These are phyloP conservation scores for Cercis canadensis DNA, from an alignment of 306 rosid genomes.

Conservation along the genomic window DNA sequence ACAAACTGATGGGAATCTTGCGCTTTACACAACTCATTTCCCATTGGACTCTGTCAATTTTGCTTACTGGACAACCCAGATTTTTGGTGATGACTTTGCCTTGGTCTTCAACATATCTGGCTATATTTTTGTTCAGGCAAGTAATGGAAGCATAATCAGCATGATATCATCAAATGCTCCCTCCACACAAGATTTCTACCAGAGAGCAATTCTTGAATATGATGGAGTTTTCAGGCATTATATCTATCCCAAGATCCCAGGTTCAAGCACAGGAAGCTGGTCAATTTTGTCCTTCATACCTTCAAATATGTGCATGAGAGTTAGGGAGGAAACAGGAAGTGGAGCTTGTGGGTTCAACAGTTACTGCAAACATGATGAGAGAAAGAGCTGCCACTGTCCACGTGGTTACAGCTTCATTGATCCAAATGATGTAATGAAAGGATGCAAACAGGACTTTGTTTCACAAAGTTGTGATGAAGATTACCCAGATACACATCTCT, in stretches of 20 bases:
- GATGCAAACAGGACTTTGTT: conserved; percentile 47
- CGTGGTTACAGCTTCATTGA: conserved; percentile 39
- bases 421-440: conserved; percentile 39
- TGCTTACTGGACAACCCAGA: no score
- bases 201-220: conserved; percentile 37
- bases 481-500: conserved; percentile 3
- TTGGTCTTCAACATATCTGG: conserved; percentile 26
- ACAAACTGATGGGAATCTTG: conserved; percentile 37
- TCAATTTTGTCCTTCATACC: no score
- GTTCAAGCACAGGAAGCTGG: conserved; percentile 2
- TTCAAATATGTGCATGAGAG: no score
- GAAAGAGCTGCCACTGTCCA: conserved; percentile 41
- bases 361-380: conserved; percentile 15
- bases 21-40: conserved; percentile 33
- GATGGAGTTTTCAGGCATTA: conserved; percentile 41
- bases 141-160: conserved; percentile 23
- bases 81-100: neutral
- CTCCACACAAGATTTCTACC: conserved; percentile 24
- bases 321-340: no score
- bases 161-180: conserved; percentile 11
- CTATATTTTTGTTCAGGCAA: neutral
- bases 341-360: conserved; percentile 50
- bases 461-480: conserved; percentile 40
- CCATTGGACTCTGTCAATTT: neutral
- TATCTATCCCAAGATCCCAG: conserved; percentile 5